phyloP scores from a whole-genome alignment of 148 eudicot genomes.

The Silene conica region DNA sequence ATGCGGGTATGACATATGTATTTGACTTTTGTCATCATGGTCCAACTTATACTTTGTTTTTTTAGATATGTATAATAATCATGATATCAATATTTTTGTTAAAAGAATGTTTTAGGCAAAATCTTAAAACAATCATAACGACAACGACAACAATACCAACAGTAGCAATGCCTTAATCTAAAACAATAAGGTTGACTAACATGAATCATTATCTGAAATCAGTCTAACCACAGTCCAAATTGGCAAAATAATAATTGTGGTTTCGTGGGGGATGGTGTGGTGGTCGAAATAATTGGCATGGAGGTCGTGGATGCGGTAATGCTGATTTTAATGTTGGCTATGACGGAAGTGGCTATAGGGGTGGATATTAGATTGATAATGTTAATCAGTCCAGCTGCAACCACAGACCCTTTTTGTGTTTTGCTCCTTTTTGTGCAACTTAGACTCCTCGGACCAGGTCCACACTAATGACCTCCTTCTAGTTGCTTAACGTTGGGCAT shows the following conservation, averaged over 20 bases:
- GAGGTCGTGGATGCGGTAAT: neutral
- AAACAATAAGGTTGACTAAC: too few species aligned
- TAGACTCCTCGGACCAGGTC: neutral
- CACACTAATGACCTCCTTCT: neutral
- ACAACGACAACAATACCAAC: too few species aligned
- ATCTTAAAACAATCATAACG: too few species aligned
- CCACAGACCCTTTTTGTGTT: neutral
- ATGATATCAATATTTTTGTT: too few species aligned
- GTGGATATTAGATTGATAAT: neutral
- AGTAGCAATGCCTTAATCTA: too few species aligned
- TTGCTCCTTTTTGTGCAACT: neutral
- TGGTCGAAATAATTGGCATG: too few species aligned
- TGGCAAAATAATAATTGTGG: neutral
- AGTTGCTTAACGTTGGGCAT: too few species aligned
- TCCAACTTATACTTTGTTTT: too few species aligned
- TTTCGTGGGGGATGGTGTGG: neutral
- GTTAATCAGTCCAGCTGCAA: neutral
- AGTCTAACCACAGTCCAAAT: neutral
- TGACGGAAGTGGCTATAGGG: neutral
- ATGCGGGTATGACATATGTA: too few species aligned
- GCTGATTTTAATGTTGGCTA: neutral
- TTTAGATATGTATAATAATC: too few species aligned
- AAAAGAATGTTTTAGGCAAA: too few species aligned
- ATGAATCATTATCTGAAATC: neutral
- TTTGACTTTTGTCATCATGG: too few species aligned